Conservation (phyloP, 805 yeast genomes). For the Yamadazyma ubonensis region DNA sequence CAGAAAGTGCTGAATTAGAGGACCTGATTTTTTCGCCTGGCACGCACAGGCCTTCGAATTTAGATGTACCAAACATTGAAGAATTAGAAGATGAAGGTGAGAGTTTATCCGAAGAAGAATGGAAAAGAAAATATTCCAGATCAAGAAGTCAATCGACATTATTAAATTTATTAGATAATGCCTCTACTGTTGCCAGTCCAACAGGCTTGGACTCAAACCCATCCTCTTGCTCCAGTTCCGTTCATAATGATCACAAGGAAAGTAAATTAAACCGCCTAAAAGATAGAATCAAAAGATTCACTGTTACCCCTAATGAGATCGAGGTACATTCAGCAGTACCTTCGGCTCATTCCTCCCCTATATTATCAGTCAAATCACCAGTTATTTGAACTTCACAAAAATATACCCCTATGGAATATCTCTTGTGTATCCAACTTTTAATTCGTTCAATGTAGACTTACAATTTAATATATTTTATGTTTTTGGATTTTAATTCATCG, state of each 20-base stretch:
- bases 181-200: neutral
- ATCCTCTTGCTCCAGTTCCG: constrained; percentile 1
- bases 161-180: neutral
- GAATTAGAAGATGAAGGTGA: constrained; percentile 11
- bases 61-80: constrained; percentile 24
- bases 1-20: constrained; percentile 21
- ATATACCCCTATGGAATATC: too few relatives aligned
- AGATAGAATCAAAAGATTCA: constrained; percentile 1
- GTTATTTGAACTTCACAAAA: too few relatives aligned
- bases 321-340: too few relatives aligned
- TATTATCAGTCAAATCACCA: too few relatives aligned
- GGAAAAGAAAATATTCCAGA: neutral
- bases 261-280: constrained; percentile 1
- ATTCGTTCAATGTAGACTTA: too few relatives aligned
- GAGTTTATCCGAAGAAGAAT: neutral
- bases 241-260: neutral
- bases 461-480: too few relatives aligned
- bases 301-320: too few relatives aligned
- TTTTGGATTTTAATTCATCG: too few relatives aligned
- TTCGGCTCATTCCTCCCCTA: too few relatives aligned
- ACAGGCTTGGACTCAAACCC: neutral
- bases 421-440: too few relatives aligned
- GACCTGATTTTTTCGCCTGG: constrained; percentile 26
- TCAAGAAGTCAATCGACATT: constrained; percentile 5
- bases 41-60: constrained; percentile 22